Evolutionary conservation across 2,329 filamentous ascomycete genomes (phyloP).

Genomic region (Ceratocystis alfenasii): DNA sequence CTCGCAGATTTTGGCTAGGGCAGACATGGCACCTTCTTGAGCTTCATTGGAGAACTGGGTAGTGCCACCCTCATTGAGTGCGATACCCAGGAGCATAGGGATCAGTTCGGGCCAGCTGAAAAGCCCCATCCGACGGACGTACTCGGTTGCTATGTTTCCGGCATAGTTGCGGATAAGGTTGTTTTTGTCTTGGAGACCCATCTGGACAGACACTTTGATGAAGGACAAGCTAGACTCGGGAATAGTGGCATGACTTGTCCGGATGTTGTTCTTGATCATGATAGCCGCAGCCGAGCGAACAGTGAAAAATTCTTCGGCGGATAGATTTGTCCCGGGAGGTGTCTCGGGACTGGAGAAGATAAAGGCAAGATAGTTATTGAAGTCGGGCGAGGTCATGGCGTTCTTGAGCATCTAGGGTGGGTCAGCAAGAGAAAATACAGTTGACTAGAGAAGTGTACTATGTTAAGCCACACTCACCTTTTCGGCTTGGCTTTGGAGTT

Average conservation of each 20-base stretch:
- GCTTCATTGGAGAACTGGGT: slow-evolving; percentile 52
- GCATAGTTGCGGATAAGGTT: slow-evolving; percentile 76
- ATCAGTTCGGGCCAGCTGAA: slow-evolving; percentile 85
- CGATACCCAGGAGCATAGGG: slow-evolving; percentile 65
- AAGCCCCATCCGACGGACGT: slow-evolving; percentile 73
- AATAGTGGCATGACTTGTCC: slow-evolving; percentile 61
- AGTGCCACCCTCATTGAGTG: slow-evolving; percentile 55
- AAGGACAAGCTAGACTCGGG: slow-evolving; percentile 60
- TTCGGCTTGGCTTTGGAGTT: slow-evolving; percentile 79
- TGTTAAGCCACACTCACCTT: slow-evolving; percentile 45
- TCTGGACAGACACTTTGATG: slow-evolving; percentile 65
- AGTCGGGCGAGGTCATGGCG: slow-evolving; percentile 77
- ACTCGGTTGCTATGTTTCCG: slow-evolving; percentile 87
- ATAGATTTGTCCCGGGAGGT: slow-evolving; percentile 48
- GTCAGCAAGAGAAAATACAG: not conserved
- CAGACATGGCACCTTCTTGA: slow-evolving; percentile 88
- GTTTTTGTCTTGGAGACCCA: slow-evolving; percentile 70
- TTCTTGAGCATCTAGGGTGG: slow-evolving; percentile 76
- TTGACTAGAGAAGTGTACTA: not conserved
- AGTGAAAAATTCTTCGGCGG: slow-evolving; percentile 52
- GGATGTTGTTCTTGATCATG: slow-evolving; percentile 92
- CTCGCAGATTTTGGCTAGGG: slow-evolving; percentile 90
- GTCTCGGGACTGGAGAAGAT: slow-evolving; percentile 63
- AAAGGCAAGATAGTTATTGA: slow-evolving; percentile 94
- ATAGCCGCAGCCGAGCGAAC: slow-evolving; percentile 80